Conservation (phyloP, 495 filamentous ascomycete genomes). For the Halenospora varia region DNA sequence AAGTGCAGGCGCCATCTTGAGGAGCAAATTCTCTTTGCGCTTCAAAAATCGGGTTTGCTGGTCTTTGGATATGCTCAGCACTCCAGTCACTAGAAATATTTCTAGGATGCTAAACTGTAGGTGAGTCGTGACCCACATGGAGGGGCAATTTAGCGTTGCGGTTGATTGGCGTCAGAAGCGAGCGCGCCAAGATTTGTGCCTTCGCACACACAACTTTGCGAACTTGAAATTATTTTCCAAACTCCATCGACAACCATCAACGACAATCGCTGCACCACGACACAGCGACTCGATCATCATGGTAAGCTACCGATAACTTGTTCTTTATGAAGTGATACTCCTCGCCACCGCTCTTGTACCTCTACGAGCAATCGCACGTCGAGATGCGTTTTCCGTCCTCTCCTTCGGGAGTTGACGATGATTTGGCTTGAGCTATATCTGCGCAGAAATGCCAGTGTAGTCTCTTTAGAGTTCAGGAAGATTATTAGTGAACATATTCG, state of each 20-base stretch:
- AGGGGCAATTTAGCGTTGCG: no score
- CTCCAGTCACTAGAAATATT: neutral
- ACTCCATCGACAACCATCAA: slow-evolving; percentile 23
- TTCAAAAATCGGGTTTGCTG: neutral
- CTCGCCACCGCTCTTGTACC: slow-evolving; percentile 27
- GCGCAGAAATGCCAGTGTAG: slow-evolving; percentile 58
- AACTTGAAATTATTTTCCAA: slow-evolving; percentile 19
- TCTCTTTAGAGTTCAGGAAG: slow-evolving; percentile 94
- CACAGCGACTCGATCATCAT: slow-evolving; percentile 29
- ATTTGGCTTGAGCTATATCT: slow-evolving; percentile 77
- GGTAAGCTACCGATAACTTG: slow-evolving; percentile 25
- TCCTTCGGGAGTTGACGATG: slow-evolving; percentile 58
- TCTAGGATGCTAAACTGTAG: no score
- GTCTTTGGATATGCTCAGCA: neutral
- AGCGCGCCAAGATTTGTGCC: slow-evolving; percentile 9
- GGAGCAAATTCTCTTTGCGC: neutral
- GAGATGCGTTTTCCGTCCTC: slow-evolving; percentile 47
- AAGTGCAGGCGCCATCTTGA: slow-evolving; percentile 44
- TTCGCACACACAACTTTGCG: slow-evolving; percentile 7
- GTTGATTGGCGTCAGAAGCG: neutral
- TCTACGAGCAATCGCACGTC: slow-evolving; percentile 33
- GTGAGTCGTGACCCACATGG: no score
- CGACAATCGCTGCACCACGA: slow-evolving; percentile 23
- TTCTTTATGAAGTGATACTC: slow-evolving; percentile 19
- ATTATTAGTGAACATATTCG: slow-evolving; percentile 71